Base-by-base conservation (phyloP, 129 eudicot genomes). In the Deinandra increscens region DNA sequence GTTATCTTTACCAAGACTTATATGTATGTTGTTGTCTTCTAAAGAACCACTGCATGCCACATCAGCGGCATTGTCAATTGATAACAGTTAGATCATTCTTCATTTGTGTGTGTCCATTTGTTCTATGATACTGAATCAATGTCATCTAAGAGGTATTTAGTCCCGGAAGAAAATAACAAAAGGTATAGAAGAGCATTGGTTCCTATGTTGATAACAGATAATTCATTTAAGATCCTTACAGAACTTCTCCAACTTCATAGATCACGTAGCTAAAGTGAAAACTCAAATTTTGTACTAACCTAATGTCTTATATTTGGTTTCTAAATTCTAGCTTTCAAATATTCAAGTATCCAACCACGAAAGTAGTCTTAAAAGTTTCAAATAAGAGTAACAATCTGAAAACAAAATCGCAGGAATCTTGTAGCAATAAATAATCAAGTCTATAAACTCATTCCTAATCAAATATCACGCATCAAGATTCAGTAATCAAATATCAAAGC, bases 11-110 rank as follows among this genome's bases (percentile, higher is more conserved):
- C 31, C 31, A 26, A 26, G 31, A 26, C 31, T 26, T 26, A 3
- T 26, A 26, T 26, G 31, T 26, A 3, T 26, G 31, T 26, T 3
- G n/a, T 26, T 26, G 1, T 26, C 46, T 4, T 3, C 42, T n/a
- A 50, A 26, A 38, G 51, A 41, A 39, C n/a, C 9, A 54, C 54
- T 61, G 13, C 53, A 63, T 46, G 61, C 43, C 36, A 51, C 36
- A 6, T 67, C 44, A 46, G 17, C 31, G 31, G 72, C 72, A 67
- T 67, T 61, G 66, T 70, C n/a, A 54, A 19, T 5, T 10, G 11
- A 11, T 1, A 20, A 12, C 39, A 45, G 33, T 72, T 36, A 45
- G 61, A 45, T 46, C 70, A 72, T 60, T 19, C 60, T 29, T 51
- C 33, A 51, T 51, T 51, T 12, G 4, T 15, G 41, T 10, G 18